Base-by-base conservation (phyloP, 2,329 filamentous ascomycete genomes). In the Colletotrichum brevisporum region DNA sequence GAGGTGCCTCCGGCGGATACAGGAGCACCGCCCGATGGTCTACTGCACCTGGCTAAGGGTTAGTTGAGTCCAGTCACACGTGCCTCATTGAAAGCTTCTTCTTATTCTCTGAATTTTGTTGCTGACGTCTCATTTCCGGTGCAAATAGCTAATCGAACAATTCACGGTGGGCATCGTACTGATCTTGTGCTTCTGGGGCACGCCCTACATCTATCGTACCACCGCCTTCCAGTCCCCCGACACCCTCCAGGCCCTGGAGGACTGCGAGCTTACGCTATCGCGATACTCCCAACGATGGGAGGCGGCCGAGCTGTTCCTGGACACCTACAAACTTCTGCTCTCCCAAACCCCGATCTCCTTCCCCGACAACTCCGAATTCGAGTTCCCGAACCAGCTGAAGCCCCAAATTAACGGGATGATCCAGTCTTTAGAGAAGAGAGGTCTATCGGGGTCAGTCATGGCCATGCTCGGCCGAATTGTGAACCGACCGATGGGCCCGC, bases 1-100 rank as follows among this genome's bases (percentile, higher is more conserved):
- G 15, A 62, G 59, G 21, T 54, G 58, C 36, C 52, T 61, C 36
- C 58, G 58, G 16, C 47, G 48, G 10, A 61, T 61, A 27, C 58
- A 61, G 27, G 36, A 61, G 24, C 58, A 61, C 18, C 48, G 48
- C 27, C 58, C 58, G 16, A 50, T 50, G 21, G 48, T 53, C 16
- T 52, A 61, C n/a, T 53, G 12, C 3, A 61, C 48, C 2, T 61
- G 48, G 58, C 24, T 26, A 15, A 47, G 15, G 4, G 58, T 61
- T 16, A 57, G 54, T 43, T n/a, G 10, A 9, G 10, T 6, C 13
- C 18, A 6, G 27, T 47, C 18, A 18, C 43, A 5, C 18, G 18
- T 9, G 10, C 8, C 15, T 26, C 9, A 57, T 24, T 3, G 10
- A 2, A 10, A 18, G 2, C 16, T 16, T 18, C 1, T 47, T 47